Conservation (phyloP, 1,284 basidiomycete genomes). For the Phylloporus sp. region DNA sequence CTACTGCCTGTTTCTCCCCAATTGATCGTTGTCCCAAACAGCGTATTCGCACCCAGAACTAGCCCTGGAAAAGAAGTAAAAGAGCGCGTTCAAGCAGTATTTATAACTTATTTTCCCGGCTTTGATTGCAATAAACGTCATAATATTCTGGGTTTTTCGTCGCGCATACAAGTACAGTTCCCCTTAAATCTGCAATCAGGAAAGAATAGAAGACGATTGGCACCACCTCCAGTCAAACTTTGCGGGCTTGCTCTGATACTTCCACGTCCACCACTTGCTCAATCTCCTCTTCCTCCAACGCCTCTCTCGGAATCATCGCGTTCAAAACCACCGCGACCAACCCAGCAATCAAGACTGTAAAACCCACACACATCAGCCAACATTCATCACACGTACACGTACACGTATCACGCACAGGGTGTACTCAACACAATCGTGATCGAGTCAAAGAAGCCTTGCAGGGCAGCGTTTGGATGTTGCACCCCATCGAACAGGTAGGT, state of each 20-base stretch:
- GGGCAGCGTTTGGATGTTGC: slow-evolving; percentile 59
- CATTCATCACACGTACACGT: slow-evolving; percentile 26
- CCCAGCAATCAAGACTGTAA: slow-evolving; percentile 68
- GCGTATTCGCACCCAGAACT: slow-evolving; percentile 62
- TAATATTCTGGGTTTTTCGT: not conserved
- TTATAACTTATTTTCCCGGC: not conserved
- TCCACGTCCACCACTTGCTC: slow-evolving; percentile 35
- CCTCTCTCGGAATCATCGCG: slow-evolving; percentile 65
- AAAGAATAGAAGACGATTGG: not conserved
- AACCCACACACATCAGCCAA: not conserved
- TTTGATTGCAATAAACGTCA: not conserved
- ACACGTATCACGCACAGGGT: slow-evolving; percentile 62
- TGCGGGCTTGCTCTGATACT: not conserved
- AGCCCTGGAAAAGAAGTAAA: no score
- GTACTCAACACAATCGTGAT: slow-evolving; percentile 83
- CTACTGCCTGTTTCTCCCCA: no score
- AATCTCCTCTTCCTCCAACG: slow-evolving; percentile 25
- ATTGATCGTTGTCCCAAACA: slow-evolving; percentile 29
- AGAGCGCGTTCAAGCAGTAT: no score
- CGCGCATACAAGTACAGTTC: no score
- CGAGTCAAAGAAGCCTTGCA: slow-evolving; percentile 77
- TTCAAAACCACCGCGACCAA: slow-evolving; percentile 74
- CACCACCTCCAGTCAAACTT: not conserved
- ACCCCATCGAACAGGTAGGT: slow-evolving; percentile 76
- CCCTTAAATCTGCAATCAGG: no score